Conservation (phyloP, 2,329 filamentous ascomycete genomes). For the Monilinia fructicola region DNA sequence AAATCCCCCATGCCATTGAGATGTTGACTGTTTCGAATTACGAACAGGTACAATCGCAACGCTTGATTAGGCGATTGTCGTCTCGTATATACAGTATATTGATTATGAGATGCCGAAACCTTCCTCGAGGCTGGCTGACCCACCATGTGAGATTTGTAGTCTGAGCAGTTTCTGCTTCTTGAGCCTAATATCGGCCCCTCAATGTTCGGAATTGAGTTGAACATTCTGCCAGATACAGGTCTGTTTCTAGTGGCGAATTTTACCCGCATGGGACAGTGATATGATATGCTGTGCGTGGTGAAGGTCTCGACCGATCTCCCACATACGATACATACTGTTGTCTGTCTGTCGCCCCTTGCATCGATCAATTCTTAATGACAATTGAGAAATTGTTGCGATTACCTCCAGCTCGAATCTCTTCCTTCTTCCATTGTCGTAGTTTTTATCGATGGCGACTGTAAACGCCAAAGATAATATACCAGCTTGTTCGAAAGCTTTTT, state of each 20-base stretch:
- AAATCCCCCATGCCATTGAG: background rate
- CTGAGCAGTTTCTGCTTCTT: background rate
- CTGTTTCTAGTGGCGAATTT: background rate
- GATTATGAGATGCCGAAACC: constrained; percentile 13
- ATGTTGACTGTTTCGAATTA: constrained; percentile 11
- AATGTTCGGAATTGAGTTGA: background rate
- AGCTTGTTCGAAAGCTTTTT: constrained; percentile 79
- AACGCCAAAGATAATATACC: constrained; percentile 83
- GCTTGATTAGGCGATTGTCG: constrained; percentile 32
- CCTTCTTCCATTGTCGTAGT: constrained; percentile 55
- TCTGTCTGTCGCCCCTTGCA: background rate
- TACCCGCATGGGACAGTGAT: background rate
- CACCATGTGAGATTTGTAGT: constrained; percentile 11
- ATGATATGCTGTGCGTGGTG: background rate
- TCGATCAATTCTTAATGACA: constrained; percentile 50
- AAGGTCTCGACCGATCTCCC: background rate
- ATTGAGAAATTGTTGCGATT: constrained; percentile 90
- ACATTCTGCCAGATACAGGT: background rate
- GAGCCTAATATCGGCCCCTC: background rate
- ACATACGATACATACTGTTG: background rate
- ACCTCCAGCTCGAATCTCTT: constrained; percentile 71
- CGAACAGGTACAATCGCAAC: constrained; percentile 30
- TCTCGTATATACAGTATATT: background rate
- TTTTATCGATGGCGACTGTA: constrained; percentile 31
- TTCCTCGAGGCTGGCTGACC: constrained; percentile 7